Evolutionary conservation across 2,329 filamentous ascomycete species (phyloP), one percentile per base, ranked within the genome.

Genomic region (Fusarium virguliforme): DNA sequence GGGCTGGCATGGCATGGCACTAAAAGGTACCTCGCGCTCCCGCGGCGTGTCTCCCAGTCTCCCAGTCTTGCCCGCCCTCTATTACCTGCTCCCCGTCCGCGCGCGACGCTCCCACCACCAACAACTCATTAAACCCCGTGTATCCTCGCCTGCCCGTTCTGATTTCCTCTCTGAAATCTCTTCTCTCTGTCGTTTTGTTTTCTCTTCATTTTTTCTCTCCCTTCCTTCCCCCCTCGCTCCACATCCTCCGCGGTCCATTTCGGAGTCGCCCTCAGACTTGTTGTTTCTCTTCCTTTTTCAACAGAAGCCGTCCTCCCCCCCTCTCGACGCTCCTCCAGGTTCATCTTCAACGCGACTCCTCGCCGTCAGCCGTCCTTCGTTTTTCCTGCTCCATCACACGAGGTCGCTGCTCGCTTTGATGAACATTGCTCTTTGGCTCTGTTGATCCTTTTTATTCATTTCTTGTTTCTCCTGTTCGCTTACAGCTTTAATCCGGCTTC

Each of bases 401-500:
- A 72, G 71, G 72, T 60, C 62, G 71, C 69, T 73, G 74, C 53
- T 62, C 46, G 65, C 67, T 68, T 77, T 75, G 74, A 77, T 70
- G 74, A 74, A 67, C 72, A 70, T 71, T 70, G 65, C 61, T 67
- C 62, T 60, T 71, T 60, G 74, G 72, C 64, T 67, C 70, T 74
- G 71, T 76, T 76, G 71, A 77, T 74, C 74, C 70, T 69, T 77
- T 75, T 72, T 73, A 65, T 76, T 75, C 73, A 41, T 60, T 68
- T 70, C 72, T 70, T 75, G 56, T 72, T 72, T 78, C 76, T 71
- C 76, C 81, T 79, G 81, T 84, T 84, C 81, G 80, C 75, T 79
- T 81, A 80, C 80, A 79, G 77, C 79, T 81, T 80, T 83, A 82
- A 82, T 84, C 74, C 78, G 77, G 76, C 67, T 48, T 76, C 71